Base-by-base conservation (phyloP, 2,329 filamentous ascomycete genomes). In the Penicillium corylophilum region DNA sequence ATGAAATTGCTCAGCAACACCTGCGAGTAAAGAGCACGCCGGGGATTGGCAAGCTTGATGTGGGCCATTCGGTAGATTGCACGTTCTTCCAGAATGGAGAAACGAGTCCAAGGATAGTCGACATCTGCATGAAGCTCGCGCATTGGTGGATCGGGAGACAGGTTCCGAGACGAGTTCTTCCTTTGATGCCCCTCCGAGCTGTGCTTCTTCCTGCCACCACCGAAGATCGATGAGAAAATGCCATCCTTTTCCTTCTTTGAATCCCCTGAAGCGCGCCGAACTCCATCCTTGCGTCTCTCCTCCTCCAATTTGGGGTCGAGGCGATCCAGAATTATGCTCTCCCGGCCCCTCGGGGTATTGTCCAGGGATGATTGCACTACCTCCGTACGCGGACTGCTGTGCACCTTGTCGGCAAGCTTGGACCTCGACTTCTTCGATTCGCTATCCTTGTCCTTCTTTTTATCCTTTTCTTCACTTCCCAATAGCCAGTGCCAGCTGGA, bases 1-100 rank as follows among this genome's bases (percentile, higher is more conserved):
- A 99, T 99, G 74, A 99, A 99, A 71, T 99, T 99, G 74, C 92
- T 96, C 61, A 99, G 82, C 53, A 99, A 79, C 20, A 99, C 94
- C 72, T 99, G 94, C 54, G 93, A 96, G 67, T 95, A 88, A 46
- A 99, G 76, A 36, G 93, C 89, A 50, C 94, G 87, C 40, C 93
- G 86, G 33, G 94, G 94, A 68, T 99, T 97, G n/a, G 94, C 94
- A 55, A 99, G 83, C 73, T 99, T 99, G 75, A 97, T 95, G 70
- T 99, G 94, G 16, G 94, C 94, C 90, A 99, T 96, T 55, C 94
- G 85, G 73, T 99, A 99, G 53, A 99, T 99, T 18, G 94, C 94
- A 53, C 94, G 83, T 75, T 99, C 94, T 72, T 97, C 93, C 48
- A 96, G 79, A 48, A 99, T 93, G 12, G 91, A 91, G 66, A 97